A percentile compares a stretch with the other conserved stretches of the same genome.
These are phyloP conservation scores for Solanum tacnaense DNA, from an alignment of 257 asterid genomes.

Conservation along the genomic window DNA sequence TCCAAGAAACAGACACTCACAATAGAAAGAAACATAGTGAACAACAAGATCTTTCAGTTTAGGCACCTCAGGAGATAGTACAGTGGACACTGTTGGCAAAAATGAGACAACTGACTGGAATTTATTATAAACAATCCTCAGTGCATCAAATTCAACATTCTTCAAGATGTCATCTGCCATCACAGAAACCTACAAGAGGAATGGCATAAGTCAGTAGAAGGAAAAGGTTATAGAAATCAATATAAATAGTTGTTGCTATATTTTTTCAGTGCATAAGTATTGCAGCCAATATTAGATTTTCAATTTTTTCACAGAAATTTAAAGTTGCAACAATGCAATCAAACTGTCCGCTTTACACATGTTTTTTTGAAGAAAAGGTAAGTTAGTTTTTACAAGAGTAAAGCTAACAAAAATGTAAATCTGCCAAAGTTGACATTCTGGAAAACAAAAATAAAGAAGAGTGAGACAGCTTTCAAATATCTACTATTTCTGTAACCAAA, in stretches of 20 bases:
- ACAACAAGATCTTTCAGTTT: background rate
- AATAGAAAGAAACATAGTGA: background rate
- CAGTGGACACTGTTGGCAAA: conserved; percentile 67
- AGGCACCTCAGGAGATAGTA: conserved; percentile 90
- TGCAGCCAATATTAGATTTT: background rate
- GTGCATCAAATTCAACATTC: conserved; percentile 82
- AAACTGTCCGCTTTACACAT: background rate
- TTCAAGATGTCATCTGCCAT: conserved; percentile 93
- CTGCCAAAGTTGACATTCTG: background rate
- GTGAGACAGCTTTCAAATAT: background rate
- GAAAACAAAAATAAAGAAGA: background rate
- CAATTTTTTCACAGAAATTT: background rate
- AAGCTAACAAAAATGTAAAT: background rate
- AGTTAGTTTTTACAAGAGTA: background rate
- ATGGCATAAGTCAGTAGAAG: conserved; percentile 1
- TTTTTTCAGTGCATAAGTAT: background rate
- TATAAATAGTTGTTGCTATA: background rate
- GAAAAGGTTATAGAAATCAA: background rate
- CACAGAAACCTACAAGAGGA: conserved; percentile 69
- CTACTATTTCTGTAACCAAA: background rate
- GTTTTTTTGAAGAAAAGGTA: background rate
- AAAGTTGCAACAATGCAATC: background rate
- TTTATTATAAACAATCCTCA: conserved; percentile 82
- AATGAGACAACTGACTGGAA: conserved; percentile 81
- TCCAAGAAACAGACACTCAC: background rate